Evolutionary conservation across 768 basidiomycete genomes (phyloP).

Genomic region (Daedaleopsis nitida): DNA sequence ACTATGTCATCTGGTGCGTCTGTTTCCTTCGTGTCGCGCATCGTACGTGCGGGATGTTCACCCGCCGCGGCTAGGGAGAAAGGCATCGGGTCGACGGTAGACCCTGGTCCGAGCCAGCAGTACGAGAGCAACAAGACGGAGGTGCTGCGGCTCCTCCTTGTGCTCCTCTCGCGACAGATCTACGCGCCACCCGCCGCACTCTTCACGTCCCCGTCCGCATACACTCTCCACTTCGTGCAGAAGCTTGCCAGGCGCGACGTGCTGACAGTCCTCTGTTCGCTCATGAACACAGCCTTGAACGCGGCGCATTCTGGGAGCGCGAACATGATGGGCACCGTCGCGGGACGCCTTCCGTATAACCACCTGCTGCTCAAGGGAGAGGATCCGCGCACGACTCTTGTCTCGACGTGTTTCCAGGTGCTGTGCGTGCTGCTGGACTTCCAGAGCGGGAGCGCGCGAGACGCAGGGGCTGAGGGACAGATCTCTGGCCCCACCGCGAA

Average conservation of each 20-base stretch:
- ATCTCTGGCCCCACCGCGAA: constrained; percentile 53
- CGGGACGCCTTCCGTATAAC: constrained; percentile 84
- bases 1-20: constrained; percentile 87
- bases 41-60: not conserved
- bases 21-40: too few relatives aligned
- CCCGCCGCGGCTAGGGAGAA: constrained; percentile 68
- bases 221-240: constrained; percentile 78
- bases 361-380: constrained; percentile 91
- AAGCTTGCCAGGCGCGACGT: constrained; percentile 77
- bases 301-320: constrained; percentile 49
- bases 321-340: constrained; percentile 64
- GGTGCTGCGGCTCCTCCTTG: constrained; percentile 84
- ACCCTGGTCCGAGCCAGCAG: constrained; percentile 61
- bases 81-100: constrained; percentile 86
- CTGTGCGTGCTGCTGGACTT: constrained; percentile 79
- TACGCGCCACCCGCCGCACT: constrained; percentile 74
- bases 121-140: constrained; percentile 85
- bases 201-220: constrained; percentile 72
- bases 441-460: constrained; percentile 74
- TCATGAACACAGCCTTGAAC: constrained; percentile 89
- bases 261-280: constrained; percentile 90
- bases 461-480: constrained; percentile 32
- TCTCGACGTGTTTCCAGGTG: constrained; percentile 75
- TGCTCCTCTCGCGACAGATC: constrained; percentile 89
- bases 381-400: constrained; percentile 71